Base-by-base conservation (phyloP, 345 rosid species). In the Viola odorata region DNA sequence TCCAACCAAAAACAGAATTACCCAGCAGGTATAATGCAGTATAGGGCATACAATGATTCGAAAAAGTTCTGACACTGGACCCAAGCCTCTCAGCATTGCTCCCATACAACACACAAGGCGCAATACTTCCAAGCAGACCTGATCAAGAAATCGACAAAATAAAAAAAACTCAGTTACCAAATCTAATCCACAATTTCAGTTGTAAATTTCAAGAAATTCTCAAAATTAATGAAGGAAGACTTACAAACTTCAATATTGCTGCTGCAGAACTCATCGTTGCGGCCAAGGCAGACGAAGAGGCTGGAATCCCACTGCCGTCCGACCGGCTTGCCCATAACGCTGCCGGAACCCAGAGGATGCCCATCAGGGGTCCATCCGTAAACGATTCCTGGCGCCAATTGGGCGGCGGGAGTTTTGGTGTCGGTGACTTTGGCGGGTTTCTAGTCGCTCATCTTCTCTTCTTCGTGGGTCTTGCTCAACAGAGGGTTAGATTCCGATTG, bases 181-280 rank as follows among this genome's bases (percentile, higher is more conserved):
- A 0, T 23, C 1, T 23, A 23, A 36, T 45, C 3, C 11, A 17
- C 16, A 52, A 23, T 6, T 6, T 7, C 50, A 55, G 36, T 23
- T 7, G 9, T 3, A 12, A 40, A 14, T 13, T 6, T n/a, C 13
- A 9, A 41, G 36, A 58, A 52, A 53, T 53, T 12, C 45, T 42
- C 39, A 49, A 53, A 60, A 44, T 16, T n/a, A 23, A 23, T 23
- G 44, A 39, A 55, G 1, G 14, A 45, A 40, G 15, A 45, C 98
- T 87, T 72, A 92, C 96, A 92, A 81, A 89, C 96, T 89, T 92
- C 96, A 64, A 92, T 80, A 76, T 92, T 96, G 90, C 96, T 89
- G 85, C 98, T 82, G 67, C 97, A 89, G 74, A 92, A 89, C 55
- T 89, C 91, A 57, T 92, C 98, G 69, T 84, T 85, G 32, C 88